phyloP scores from a whole-genome alignment of 208 protist genomes.

The Leishmania gerbilli region DNA sequence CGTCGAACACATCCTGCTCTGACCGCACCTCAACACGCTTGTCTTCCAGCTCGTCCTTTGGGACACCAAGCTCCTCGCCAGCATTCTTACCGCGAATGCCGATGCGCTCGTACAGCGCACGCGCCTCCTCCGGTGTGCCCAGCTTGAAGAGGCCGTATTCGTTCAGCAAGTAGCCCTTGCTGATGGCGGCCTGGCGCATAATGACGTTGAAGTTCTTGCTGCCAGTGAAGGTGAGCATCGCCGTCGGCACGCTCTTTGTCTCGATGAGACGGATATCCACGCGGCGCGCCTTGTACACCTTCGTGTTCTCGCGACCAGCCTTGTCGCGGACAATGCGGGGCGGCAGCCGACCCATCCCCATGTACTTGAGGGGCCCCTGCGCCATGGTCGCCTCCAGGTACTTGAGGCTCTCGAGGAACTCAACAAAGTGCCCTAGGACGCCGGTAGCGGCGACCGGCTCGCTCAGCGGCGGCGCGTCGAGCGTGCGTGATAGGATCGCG shows the following conservation, averaged over 20 bases:
- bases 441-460: constrained; percentile 76
- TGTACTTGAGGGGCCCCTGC: constrained; percentile 88
- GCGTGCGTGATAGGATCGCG: constrained; percentile 78
- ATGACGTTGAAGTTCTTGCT: constrained; percentile 94
- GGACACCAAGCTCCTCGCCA: constrained; percentile 79
- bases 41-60: constrained; percentile 82
- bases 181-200: constrained; percentile 91
- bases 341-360: constrained; percentile 88
- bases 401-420: constrained; percentile 56
- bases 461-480: constrained; percentile 52
- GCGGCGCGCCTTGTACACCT: constrained; percentile 88
- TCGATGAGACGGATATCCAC: constrained; percentile 93
- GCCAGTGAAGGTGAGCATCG: constrained; percentile 93
- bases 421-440: constrained; percentile 61
- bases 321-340: constrained; percentile 72
- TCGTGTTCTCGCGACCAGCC: constrained; percentile 65
- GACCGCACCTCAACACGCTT: constrained; percentile 80
- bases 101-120: constrained; percentile 73
- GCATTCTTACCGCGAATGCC: constrained; percentile 74
- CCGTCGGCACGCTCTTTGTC: constrained; percentile 79
- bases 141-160: constrained; percentile 90
- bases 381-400: constrained; percentile 91
- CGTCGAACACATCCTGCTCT: constrained; percentile 89
- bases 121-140: constrained; percentile 83
- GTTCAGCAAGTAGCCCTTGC: constrained; percentile 88